Evolutionary conservation across 1,139 yeast species (phyloP), one percentile per base, ranked within the genome.

Genomic region (Lodderomyces beijingensis): DNA sequence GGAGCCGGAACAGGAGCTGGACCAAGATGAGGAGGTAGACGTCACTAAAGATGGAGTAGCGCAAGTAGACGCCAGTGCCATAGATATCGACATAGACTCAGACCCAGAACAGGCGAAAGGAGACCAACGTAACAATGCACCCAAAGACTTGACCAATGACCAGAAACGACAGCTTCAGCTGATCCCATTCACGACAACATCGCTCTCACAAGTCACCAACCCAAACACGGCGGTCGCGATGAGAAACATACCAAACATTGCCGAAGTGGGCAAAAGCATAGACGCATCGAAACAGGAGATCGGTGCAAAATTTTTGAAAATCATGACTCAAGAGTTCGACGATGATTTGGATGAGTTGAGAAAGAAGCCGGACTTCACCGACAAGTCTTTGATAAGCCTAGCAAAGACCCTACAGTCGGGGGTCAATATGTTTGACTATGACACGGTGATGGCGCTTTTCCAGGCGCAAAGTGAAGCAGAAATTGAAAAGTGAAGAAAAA

Each of bases 371-470:
- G 88, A 80, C 51, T 81, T 81, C 46, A 60, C 61, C 11, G 70
- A 65, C 30, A 73, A 70, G 44, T 78, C 86, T 13, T 62, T 82
- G 41, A 74, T 74, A 14, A 53, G 78, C 32, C 58, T 82, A 44
- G 88, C 87, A 3, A 77, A 75, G 46, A 68, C 80, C 3, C 63
- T 82, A 39, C 83, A 79, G 49, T 76, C 78, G 32, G 84, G 86
- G 10, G 66, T 75, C 5, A 75, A 78, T 43, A 70, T 81, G 61
- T 81, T 80, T 55, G 86, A 79, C 50, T 69, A 70, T 28, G 83
- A 77, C 24, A 69, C 79, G 10, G 57, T 79, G 43, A 66, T 59
- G 38, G 70, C 73, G 5, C 46, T 69, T 18, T 52, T 61, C 28
- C 41, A 34, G n/a, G n/a, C n/a, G n/a, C n/a, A n/a, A n/a, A 41